These are phyloP conservation scores for Puccinellia tenuiflora DNA, from an alignment of 176 grass and related monocot species.

Conservation along the genomic window DNA sequence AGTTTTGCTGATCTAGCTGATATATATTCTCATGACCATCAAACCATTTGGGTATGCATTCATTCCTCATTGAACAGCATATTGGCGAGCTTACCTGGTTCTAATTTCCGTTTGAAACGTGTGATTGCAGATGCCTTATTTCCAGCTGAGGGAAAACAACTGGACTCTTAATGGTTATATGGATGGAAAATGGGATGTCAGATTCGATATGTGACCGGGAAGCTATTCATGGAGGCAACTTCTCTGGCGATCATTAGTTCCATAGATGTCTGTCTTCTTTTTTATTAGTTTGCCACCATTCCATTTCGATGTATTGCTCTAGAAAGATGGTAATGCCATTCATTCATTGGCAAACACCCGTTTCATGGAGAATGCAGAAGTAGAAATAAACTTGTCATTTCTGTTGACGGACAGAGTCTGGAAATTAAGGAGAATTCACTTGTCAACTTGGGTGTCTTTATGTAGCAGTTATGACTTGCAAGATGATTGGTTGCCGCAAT, in stretches of 20 bases:
- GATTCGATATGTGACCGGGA: constrained; percentile 59
- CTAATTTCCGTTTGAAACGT: constrained; percentile 14
- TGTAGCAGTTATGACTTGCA: background rate
- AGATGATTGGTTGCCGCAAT: background rate
- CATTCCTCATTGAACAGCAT: background rate
- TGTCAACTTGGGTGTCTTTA: background rate
- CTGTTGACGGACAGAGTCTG: background rate
- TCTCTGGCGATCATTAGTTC: background rate
- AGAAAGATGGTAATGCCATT: background rate
- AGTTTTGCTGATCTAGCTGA: background rate
- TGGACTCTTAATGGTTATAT: constrained; percentile 80
- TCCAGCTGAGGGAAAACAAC: constrained; percentile 83
- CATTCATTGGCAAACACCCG: constrained; percentile 1
- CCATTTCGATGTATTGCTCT: background rate
- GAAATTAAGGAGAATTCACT: constrained; percentile 2
- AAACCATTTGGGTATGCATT: background rate
- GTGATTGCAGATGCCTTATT: constrained; percentile 75
- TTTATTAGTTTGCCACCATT: background rate
- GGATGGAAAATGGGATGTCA: constrained; percentile 83
- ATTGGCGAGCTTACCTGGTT: background rate
- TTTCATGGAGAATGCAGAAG: constrained; percentile 11
- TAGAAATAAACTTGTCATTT: background rate
- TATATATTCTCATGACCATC: background rate
- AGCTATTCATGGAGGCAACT: background rate
- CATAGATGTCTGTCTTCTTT: background rate